A percentile compares a stretch with the other conserved stretches of the same genome.
Evolutionary conservation across 2,329 filamentous ascomycete genomes (phyloP).

Genomic region (Claviceps arundinis): DNA sequence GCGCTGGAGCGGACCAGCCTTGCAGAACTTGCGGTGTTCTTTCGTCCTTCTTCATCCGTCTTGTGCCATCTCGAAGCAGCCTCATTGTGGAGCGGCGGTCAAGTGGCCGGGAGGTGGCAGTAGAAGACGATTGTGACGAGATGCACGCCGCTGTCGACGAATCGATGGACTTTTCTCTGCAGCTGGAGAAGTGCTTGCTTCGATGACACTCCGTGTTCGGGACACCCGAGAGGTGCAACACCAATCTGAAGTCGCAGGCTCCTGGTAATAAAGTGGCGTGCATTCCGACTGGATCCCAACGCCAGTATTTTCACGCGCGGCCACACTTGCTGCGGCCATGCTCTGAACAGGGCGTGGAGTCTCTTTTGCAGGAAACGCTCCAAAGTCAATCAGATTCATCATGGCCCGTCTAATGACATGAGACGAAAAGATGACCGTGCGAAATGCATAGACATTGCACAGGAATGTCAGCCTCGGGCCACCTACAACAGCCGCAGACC

Average conservation of each 20-base stretch:
- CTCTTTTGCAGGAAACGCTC: not conserved
- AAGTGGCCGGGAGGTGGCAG: not conserved
- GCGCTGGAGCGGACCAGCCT: no score
- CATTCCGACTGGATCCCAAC: not conserved
- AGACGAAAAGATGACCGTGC: not conserved
- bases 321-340: not conserved
- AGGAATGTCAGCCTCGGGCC: constrained; percentile 1
- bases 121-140: not conserved
- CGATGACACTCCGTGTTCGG: constrained; percentile 1
- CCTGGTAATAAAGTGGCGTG: not conserved
- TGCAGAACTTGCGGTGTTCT: no score
- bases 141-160: not conserved
- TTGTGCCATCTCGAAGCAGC: no score
- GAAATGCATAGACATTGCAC: constrained; percentile 1
- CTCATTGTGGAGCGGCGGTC: not conserved
- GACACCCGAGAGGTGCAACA: constrained; percentile 1
- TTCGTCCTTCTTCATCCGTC: no score
- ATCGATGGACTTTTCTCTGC: not conserved
- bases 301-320: not conserved
- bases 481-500: not conserved
- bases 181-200: not conserved
- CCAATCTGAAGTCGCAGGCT: not conserved
- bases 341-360: not conserved
- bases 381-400: not conserved
- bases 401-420: not conserved